These are phyloP conservation scores for Colletotrichum sp. DNA, from an alignment of 2,329 filamentous ascomycete species.

Conservation along the genomic window DNA sequence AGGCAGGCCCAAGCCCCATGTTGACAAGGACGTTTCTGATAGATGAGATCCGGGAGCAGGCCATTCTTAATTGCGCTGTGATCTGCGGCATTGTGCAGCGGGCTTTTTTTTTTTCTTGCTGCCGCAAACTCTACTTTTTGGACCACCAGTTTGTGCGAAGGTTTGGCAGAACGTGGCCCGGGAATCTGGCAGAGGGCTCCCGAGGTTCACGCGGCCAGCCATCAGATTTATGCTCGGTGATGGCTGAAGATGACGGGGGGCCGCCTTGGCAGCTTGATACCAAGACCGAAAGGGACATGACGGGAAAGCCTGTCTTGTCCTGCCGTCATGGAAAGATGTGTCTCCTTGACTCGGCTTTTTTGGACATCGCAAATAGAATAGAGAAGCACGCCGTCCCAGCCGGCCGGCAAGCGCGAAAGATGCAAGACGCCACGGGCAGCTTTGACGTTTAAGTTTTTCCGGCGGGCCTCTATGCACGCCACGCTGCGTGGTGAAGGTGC, in stretches of 20 bases:
- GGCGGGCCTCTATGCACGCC: not conserved
- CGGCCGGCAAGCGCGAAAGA: not conserved
- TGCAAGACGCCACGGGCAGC: not conserved
- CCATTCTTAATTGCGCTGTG: not conserved
- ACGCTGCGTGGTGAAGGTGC: constrained; percentile 1
- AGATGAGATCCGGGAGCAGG: not conserved
- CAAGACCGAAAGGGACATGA: not conserved
- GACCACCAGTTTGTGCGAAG: not conserved
- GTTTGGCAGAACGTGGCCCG: not conserved
- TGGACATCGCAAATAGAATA: not conserved
- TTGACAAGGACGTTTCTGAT: not conserved
- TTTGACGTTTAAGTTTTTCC: not conserved
- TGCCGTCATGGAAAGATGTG: not conserved
- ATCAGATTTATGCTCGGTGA: not conserved
- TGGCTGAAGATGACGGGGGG: not conserved
- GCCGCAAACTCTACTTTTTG: not conserved
- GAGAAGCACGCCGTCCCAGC: not conserved
- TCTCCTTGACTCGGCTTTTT: not conserved
- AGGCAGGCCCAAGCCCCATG: not conserved
- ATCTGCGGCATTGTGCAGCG: not conserved
- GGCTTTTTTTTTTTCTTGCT: not conserved
- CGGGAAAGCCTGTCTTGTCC: not conserved
- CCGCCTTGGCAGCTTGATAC: not conserved
- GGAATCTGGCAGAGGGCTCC: not conserved
- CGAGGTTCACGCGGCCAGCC: not conserved